Evolutionary conservation across 495 filamentous ascomycete species (phyloP).

Genomic region (Recurvomyces mirabilis): DNA sequence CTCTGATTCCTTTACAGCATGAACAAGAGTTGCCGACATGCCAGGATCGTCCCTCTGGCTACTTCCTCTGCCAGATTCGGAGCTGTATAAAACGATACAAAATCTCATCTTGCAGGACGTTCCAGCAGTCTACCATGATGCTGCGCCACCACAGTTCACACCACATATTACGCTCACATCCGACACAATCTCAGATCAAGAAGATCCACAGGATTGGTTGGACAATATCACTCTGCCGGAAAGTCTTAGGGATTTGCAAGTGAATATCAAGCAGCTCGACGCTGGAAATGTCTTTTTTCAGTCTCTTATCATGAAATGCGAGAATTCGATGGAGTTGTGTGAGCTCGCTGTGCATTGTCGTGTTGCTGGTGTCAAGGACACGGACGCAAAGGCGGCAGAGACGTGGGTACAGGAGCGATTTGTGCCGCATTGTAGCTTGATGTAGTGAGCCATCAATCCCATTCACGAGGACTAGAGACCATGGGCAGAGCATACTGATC

Average conservation of each 20-base stretch:
- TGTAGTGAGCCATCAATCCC: constrained; percentile 27
- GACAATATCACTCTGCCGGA: constrained; percentile 17
- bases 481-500: constrained; percentile 1
- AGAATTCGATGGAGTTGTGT: constrained; percentile 18
- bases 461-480: neutral
- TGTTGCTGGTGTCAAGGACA: constrained; percentile 8
- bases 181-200: constrained; percentile 14
- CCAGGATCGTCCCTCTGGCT: constrained; percentile 30
- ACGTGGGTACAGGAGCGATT: constrained; percentile 26
- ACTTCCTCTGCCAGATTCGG: constrained; percentile 21
- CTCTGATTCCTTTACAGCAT: too few relatives aligned
- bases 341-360: constrained; percentile 13
- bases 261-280: constrained; percentile 16
- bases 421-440: constrained; percentile 26
- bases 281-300: constrained; percentile 22
- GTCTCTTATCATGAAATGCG: constrained; percentile 23
- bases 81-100: constrained; percentile 19
- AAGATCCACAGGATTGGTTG: constrained; percentile 24
- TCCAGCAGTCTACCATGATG: constrained; percentile 11
- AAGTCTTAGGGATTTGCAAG: constrained; percentile 9
- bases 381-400: constrained; percentile 11
- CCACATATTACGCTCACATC: constrained; percentile 31
- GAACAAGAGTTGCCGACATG: too few relatives aligned
- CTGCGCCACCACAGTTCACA: constrained; percentile 21
- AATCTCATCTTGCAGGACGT: constrained; percentile 20